Conservation (phyloP, 257 asterid genomes). For the Nicotiana obtusifolia region DNA sequence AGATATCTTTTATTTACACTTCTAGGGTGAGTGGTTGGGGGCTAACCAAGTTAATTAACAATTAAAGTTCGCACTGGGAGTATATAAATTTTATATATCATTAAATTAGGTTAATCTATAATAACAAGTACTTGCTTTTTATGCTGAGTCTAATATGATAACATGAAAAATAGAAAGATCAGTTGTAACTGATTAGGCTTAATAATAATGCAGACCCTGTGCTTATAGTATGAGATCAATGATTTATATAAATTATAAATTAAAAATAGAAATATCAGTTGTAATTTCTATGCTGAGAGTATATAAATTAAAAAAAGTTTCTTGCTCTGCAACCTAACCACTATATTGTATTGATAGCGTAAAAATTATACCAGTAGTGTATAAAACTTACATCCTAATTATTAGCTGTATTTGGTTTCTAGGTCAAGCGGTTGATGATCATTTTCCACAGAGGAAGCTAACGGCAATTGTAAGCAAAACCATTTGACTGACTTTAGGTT, state of each 20-base stretch:
- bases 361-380: no score
- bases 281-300: no score
- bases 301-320: no score
- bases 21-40: conserved; percentile 29
- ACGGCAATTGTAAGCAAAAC: conserved; percentile 1
- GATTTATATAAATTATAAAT: no score
- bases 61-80: background rate
- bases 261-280: no score
- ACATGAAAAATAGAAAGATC: background rate
- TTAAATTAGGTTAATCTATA: background rate
- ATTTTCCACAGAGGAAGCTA: background rate
- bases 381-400: background rate
- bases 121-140: background rate
- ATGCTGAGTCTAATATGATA: background rate
- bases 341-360: no score
- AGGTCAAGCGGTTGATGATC: background rate
- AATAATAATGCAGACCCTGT: no score
- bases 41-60: background rate
- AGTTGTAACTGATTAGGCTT: no score
- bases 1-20: conserved; percentile 27
- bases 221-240: no score
- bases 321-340: no score
- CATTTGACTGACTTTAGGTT: background rate
- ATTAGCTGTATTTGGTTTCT: conserved; percentile 10
- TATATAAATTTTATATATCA: background rate